These are phyloP conservation scores for Annona squamosa DNA, from an alignment of 164 flowering plant species.

Conservation along the genomic window DNA sequence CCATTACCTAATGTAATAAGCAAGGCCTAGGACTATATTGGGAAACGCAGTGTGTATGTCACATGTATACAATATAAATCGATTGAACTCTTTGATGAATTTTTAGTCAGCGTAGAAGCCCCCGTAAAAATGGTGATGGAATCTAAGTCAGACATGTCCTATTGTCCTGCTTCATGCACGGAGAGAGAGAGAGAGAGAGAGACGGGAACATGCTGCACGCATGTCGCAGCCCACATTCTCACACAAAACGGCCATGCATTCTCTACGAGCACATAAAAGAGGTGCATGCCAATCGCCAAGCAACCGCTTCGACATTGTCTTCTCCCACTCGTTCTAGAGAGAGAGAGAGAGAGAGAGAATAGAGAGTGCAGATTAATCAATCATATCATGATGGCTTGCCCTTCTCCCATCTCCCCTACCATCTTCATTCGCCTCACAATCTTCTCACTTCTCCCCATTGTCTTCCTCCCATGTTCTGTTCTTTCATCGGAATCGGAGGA, in stretches of 20 bases:
- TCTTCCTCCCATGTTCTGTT: slow-evolving; percentile 3
- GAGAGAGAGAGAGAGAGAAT: neutral
- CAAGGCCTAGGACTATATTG: too few species aligned
- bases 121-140: too few species aligned
- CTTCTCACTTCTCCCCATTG: slow-evolving; percentile 7
- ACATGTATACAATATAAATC: too few species aligned
- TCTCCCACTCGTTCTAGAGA: neutral
- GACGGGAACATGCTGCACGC: neutral
- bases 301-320: neutral
- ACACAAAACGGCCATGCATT: neutral
- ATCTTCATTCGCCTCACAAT: neutral
- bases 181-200: neutral
- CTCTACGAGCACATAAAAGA: neutral
- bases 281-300: neutral
- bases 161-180: too few species aligned
- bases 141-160: too few species aligned
- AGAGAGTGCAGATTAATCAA: neutral
- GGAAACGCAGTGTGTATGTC: too few species aligned
- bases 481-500: slow-evolving; percentile 17
- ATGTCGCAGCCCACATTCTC: neutral
- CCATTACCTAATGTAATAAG: too few species aligned
- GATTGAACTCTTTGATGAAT: too few species aligned
- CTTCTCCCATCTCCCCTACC: neutral
- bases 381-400: slow-evolving; percentile 12
- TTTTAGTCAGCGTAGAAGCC: too few species aligned